phyloP scores from a whole-genome alignment of 768 basidiomycete genomes.

The Termitomyces titanicus region DNA sequence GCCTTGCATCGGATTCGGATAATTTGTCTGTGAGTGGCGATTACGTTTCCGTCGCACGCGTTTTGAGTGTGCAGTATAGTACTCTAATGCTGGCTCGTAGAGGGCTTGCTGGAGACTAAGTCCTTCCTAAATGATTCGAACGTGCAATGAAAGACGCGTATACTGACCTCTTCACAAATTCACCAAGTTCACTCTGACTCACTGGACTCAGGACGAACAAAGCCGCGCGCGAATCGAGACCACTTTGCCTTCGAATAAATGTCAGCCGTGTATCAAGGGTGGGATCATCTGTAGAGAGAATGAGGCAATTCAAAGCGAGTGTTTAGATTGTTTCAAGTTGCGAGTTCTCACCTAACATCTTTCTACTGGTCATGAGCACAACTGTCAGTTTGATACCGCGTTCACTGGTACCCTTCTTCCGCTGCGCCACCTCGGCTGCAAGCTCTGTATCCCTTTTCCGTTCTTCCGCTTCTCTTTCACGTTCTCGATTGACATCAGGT shows the following conservation, averaged over 20 bases:
- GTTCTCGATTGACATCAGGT: slow-evolving; percentile 50
- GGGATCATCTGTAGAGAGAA: slow-evolving; percentile 66
- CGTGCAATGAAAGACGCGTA: neutral
- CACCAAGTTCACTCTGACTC: slow-evolving; percentile 74
- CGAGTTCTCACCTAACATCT: slow-evolving; percentile 66
- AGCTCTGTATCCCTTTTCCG: slow-evolving; percentile 70
- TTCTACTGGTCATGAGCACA: slow-evolving; percentile 85
- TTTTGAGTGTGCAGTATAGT: slow-evolving; percentile 91
- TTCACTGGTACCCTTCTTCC: slow-evolving; percentile 80
- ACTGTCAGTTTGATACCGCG: slow-evolving; percentile 92
- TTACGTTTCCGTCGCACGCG: slow-evolving; percentile 88
- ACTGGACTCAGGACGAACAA: slow-evolving; percentile 96
- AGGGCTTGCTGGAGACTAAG: slow-evolving; percentile 82
- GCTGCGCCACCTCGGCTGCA: slow-evolving; percentile 69
- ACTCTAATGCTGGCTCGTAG: slow-evolving; percentile 86
- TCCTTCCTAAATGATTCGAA: slow-evolving; percentile 1
- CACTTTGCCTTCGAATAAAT: slow-evolving; percentile 82
- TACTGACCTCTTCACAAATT: slow-evolving; percentile 79
- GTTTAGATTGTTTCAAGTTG: neutral
- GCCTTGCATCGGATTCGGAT: slow-evolving; percentile 48
- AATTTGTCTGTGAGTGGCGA: slow-evolving; percentile 63
- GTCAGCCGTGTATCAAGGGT: slow-evolving; percentile 80
- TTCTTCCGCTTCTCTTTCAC: slow-evolving; percentile 65
- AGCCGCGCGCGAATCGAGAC: slow-evolving; percentile 87
- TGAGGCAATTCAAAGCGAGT: neutral